Evolutionary conservation across 1,284 basidiomycete genomes (phyloP).

Genomic region (Abortiporus biennis): DNA sequence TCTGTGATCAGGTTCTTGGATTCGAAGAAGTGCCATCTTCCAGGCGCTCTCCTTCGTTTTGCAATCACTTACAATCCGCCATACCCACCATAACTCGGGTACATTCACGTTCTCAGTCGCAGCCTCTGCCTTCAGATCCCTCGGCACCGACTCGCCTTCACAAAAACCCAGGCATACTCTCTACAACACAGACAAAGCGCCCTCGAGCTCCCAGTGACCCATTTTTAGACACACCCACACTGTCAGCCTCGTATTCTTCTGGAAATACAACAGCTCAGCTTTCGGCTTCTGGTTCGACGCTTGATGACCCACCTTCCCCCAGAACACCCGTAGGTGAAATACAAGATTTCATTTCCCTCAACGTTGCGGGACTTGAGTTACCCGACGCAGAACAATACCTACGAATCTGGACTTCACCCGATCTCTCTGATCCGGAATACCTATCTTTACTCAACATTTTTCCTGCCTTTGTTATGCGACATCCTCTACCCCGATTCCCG

Average conservation of each 20-base stretch:
- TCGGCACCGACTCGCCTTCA: slow-evolving; percentile 25
- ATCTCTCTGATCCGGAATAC: slow-evolving; percentile 62
- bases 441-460: slow-evolving; percentile 58
- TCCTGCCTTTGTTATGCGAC: slow-evolving; percentile 60
- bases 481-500: slow-evolving; percentile 60
- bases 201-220: slow-evolving; percentile 72
- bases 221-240: slow-evolving; percentile 62
- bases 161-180: slow-evolving; percentile 31
- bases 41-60: slow-evolving; percentile 31
- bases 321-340: slow-evolving; percentile 30
- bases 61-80: slow-evolving; percentile 27
- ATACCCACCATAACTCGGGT: slow-evolving; percentile 28
- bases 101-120: slow-evolving; percentile 51
- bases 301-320: slow-evolving; percentile 36
- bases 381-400: slow-evolving; percentile 45
- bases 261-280: slow-evolving; percentile 32
- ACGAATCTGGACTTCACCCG: slow-evolving; percentile 66
- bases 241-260: slow-evolving; percentile 54
- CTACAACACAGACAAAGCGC: slow-evolving; percentile 47
- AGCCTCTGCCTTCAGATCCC: slow-evolving; percentile 37
- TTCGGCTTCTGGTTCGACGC: slow-evolving; percentile 22
- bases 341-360: slow-evolving; percentile 26
- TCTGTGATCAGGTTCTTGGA: slow-evolving; percentile 31
- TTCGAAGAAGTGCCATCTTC: slow-evolving; percentile 57
- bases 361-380: slow-evolving; percentile 27